Conservation (phyloP, 2,329 filamentous ascomycete genomes). For the Fusarium humuli region DNA sequence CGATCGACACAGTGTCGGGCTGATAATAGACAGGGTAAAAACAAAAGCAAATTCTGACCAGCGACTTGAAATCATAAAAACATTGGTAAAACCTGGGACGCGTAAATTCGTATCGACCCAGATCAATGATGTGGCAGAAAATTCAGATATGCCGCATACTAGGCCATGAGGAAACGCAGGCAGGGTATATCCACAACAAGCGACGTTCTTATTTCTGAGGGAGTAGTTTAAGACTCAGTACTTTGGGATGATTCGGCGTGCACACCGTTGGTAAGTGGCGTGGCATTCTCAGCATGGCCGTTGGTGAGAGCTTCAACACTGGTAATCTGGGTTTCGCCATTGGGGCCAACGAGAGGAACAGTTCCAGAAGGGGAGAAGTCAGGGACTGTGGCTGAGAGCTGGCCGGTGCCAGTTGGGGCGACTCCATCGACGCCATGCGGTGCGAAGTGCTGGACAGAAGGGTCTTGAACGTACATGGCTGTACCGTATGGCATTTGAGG, state of each 20-base stretch:
- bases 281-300: constrained; percentile 33
- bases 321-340: constrained; percentile 22
- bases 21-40: constrained; percentile 23
- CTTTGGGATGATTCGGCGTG: constrained; percentile 36
- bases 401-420: constrained; percentile 46
- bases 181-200: constrained; percentile 12
- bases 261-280: constrained; percentile 47
- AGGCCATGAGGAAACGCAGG: background rate
- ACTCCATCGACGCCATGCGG: constrained; percentile 54
- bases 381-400: constrained; percentile 55
- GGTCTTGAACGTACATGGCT: constrained; percentile 47
- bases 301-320: constrained; percentile 35
- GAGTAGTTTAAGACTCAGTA: constrained; percentile 31
- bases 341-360: constrained; percentile 26
- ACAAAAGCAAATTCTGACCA: constrained; percentile 21
- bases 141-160: constrained; percentile 14
- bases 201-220: constrained; percentile 11
- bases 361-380: constrained; percentile 54
- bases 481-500: constrained; percentile 49
- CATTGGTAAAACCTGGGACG: constrained; percentile 36
- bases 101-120: constrained; percentile 34
- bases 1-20: constrained; percentile 36
- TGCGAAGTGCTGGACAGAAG: constrained; percentile 48
- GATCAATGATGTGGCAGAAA: constrained; percentile 19
- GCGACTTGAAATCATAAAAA: constrained; percentile 38